Evolutionary conservation across 2,329 filamentous ascomycete species (phyloP), one percentile per base, ranked within the genome.

Genomic region (Iodosphaeria phyllophila): DNA sequence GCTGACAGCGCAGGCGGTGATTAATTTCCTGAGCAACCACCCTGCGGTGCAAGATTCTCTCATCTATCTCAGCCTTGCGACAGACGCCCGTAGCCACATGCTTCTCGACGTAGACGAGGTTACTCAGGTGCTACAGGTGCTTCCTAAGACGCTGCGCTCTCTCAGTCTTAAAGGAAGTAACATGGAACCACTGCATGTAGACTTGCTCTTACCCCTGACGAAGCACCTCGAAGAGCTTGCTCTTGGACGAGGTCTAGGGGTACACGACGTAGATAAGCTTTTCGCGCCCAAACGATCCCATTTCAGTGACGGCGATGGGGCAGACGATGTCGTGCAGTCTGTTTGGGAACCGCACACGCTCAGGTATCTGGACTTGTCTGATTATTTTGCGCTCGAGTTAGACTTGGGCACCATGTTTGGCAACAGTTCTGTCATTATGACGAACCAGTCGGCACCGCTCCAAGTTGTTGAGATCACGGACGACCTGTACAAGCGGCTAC

Each of bases 171-270:
- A 77, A 35, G 79, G 79, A 15, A 74, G 73, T 39, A 67, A 65
- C 42, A 74, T 86, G 59, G 61, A 63, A 18, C 46, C 58, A 1
- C 58, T 58, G 1, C 76, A 86, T 40, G 54, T 80, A 16, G 54
- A 65, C 3, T 50, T 68, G 18, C 56, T 86, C 14, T 53, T 67
- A 3, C 65, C 65, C 5, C 53, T 84, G 24, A 67, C 71, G 17
- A 74, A 76, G 43, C 66, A 75, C 36, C 53, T 86, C 8, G 77
- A 86, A 44, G 79, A 86, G 47, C 57, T 89, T 12, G 72, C 76
- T 5, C 48, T 86, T 9, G 76, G 75, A 20, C 69, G 73, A 5
- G 63, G 74, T 20, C 51, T 86, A 23, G 61, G 64, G 8, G 56
- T 78, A 22, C 47, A 52, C 26, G 73, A 83, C 33, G 57, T 84